Conservation (phyloP, 1,284 basidiomycete genomes). For the Microbotryum lychnidis-dioicae region DNA sequence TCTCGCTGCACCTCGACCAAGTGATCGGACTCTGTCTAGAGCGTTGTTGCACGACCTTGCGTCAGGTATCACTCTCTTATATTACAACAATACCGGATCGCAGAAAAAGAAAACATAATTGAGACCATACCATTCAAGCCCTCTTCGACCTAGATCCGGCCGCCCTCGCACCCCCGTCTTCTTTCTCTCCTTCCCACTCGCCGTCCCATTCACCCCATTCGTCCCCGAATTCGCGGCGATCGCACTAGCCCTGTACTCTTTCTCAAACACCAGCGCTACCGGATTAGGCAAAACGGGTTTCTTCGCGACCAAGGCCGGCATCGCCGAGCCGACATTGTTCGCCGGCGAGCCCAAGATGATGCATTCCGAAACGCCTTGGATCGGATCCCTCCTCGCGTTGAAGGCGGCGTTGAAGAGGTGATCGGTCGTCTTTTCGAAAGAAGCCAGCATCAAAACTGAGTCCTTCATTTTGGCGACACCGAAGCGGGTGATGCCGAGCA, state of each 20-base stretch:
- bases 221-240: too few species aligned
- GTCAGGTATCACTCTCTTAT: too few species aligned
- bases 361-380: conserved; percentile 95
- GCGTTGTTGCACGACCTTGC: too few species aligned
- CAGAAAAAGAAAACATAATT: too few species aligned
- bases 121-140: too few species aligned
- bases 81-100: too few species aligned
- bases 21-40: too few species aligned
- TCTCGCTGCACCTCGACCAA: too few species aligned
- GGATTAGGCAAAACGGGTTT: conserved; percentile 29
- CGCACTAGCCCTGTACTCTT: conserved; percentile 1
- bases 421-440: conserved; percentile 99
- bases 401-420: conserved; percentile 97
- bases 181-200: too few species aligned
- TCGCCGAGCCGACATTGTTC: conserved; percentile 30
- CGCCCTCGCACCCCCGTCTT: too few species aligned
- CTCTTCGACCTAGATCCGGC: too few species aligned
- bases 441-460: conserved; percentile 96
- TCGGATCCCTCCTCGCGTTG: conserved; percentile 88
- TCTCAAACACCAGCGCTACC: conserved; percentile 33
- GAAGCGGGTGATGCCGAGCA: conserved; percentile 96
- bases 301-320: conserved; percentile 31
- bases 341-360: conserved; percentile 68
- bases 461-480: conserved; percentile 99
- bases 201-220: too few species aligned